Evolutionary conservation across 164 flowering plant species (phyloP), one percentile per base, ranked within the genome.

Genomic region (Macadamia integrifolia): DNA sequence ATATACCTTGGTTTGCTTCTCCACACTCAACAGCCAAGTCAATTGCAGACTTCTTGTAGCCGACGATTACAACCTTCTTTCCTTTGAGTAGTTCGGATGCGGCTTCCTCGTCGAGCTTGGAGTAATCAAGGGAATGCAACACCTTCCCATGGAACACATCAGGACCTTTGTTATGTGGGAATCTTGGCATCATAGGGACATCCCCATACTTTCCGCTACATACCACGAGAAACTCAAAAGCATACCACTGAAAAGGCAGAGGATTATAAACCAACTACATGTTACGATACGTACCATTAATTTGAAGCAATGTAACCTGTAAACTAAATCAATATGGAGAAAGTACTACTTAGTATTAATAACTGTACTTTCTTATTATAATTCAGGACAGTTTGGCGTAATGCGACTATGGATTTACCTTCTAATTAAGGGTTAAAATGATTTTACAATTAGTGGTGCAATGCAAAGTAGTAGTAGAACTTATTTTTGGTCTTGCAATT

Each of bases 181-280:
- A 89, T 2, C 2, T 69, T 5, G 98, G 99, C 56, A 84, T 67
- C 55, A 64, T 80, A 1, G 97, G 91, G 40, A 85, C 31, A 46
- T 92, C 97, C 0, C 99, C 97, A n/a, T 90, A 90, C 64, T 89
- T 94, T 9, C 97, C 99, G 10, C 79, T 81, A 73, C 98, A 94
- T 30, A 88, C 71, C 67, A 89, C 89, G 13, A 94, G 67, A 63
- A 82, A 87, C 78, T 92, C 97, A 62, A 91, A 89, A 0, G 72
- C 70, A 52, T 90, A 85, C 87, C 93, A 83, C 97, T 93, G 83
- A 52, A 64, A n/a, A 18, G 7, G 18, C 55, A 49, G 29, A 12
- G 12, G n/a, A n/a, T n/a, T n/a, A n/a, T n/a, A n/a, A n/a, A n/a
- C n/a, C n/a, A n/a, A n/a, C n/a, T n/a, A n/a, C n/a, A n/a, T n/a